phyloP scores from a whole-genome alignment of 768 basidiomycete species.

The Lentinula raphanica region DNA sequence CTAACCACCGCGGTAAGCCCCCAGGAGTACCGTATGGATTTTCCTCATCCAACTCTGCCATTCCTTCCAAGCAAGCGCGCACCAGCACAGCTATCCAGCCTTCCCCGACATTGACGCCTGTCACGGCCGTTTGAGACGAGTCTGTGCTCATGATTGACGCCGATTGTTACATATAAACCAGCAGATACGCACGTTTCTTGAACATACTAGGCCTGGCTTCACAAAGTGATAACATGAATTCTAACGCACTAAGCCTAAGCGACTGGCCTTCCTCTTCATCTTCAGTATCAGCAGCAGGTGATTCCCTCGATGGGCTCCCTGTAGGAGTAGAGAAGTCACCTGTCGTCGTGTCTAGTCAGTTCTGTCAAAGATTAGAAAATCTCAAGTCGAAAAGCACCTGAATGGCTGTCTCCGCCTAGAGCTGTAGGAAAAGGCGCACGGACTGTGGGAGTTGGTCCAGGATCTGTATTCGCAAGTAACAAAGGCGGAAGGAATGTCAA shows the following conservation, averaged over 20 bases:
- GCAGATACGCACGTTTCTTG: not conserved
- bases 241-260: constrained; percentile 67
- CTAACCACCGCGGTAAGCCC: constrained; percentile 55
- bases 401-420: constrained; percentile 14
- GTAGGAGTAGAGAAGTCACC: not conserved
- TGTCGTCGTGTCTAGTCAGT: not conserved
- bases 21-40: constrained; percentile 19
- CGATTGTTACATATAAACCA: not conserved
- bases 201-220: constrained; percentile 66
- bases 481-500: constrained; percentile 67
- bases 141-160: not conserved
- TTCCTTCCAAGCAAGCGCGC: constrained; percentile 73
- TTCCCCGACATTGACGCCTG: constrained; percentile 47
- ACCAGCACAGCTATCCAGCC: constrained; percentile 72
- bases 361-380: not conserved
- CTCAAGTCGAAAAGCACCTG: constrained; percentile 35
- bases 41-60: constrained; percentile 72
- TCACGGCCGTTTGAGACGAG: not conserved
- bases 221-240: constrained; percentile 78
- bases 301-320: constrained; percentile 1
- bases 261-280: constrained; percentile 65
- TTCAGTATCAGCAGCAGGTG: constrained; percentile 14
- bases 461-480: constrained; percentile 55
- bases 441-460: constrained; percentile 47
- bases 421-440: constrained; percentile 31